Evolutionary conservation across 2,329 filamentous ascomycete genomes (phyloP).

Genomic region (Westerdykella ornata): DNA sequence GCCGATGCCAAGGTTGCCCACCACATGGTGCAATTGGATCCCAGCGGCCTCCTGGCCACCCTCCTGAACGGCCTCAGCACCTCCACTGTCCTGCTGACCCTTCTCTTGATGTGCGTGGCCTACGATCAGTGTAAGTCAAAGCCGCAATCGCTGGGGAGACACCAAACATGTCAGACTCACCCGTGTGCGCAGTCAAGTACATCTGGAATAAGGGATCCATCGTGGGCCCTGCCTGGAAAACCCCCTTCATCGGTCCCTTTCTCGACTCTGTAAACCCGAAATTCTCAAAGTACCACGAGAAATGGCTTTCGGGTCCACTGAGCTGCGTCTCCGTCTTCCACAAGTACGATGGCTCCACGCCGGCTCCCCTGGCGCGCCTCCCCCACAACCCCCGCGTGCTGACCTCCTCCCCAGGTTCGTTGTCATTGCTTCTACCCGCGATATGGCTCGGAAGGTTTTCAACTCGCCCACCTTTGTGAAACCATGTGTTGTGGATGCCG

Average conservation of each 20-base stretch:
- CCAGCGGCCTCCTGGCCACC: constrained; percentile 27
- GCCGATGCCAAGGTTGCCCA: constrained; percentile 35
- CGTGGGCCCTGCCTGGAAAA: constrained; percentile 40
- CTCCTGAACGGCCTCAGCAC: constrained; percentile 26
- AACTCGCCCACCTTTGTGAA: constrained; percentile 87
- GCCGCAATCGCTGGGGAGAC: not conserved
- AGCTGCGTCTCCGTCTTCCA: constrained; percentile 98
- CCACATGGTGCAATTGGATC: constrained; percentile 24
- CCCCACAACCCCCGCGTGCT: not conserved
- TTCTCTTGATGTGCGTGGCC: constrained; percentile 63
- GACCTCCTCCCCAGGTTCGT: constrained; percentile 62
- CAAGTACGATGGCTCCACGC: constrained; percentile 57
- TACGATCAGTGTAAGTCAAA: constrained; percentile 80
- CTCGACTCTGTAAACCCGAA: constrained; percentile 83
- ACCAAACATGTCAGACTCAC: constrained; percentile 3
- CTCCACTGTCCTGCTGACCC: constrained; percentile 63
- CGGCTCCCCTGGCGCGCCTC: not conserved
- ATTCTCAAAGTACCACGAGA: constrained; percentile 79
- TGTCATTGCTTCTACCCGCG: constrained; percentile 86
- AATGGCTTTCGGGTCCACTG: constrained; percentile 82
- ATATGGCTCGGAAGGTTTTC: constrained; percentile 91
- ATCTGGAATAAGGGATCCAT: constrained; percentile 40
- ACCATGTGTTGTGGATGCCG: constrained; percentile 88
- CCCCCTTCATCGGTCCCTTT: constrained; percentile 69
- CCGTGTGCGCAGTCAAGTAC: constrained; percentile 35